phyloP scores from a whole-genome alignment of 495 filamentous ascomycete genomes.

The Articulospora tetracladia region DNA sequence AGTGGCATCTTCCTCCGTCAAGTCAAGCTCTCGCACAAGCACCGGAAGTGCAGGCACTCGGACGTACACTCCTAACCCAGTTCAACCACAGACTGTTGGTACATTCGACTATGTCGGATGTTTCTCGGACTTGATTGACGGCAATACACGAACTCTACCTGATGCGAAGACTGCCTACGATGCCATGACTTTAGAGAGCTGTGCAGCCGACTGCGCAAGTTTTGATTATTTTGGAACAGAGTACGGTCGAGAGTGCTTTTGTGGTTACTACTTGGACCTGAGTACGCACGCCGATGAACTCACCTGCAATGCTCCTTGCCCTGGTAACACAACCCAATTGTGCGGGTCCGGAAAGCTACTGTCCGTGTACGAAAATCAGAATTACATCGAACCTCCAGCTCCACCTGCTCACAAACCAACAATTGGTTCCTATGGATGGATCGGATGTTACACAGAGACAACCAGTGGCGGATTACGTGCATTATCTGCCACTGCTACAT shows the following conservation, averaged over 20 bases:
- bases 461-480: conserved; percentile 6
- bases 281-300: background rate
- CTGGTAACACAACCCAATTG: conserved; percentile 7
- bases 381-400: background rate
- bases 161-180: conserved; percentile 15
- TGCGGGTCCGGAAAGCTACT: conserved; percentile 1
- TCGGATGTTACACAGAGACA: conserved; percentile 8
- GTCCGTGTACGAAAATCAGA: conserved; percentile 2
- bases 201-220: conserved; percentile 40
- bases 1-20: background rate
- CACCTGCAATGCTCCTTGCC: conserved; percentile 3
- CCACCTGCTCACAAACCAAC: conserved; percentile 1
- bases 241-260: conserved; percentile 38
- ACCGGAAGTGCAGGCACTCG: conserved; percentile 5
- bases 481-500: conserved; percentile 5
- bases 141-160: conserved; percentile 16
- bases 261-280: background rate
- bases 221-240: conserved; percentile 44
- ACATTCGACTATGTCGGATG: conserved; percentile 20
- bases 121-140: conserved; percentile 16
- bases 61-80: conserved; percentile 1
- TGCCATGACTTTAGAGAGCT: conserved; percentile 36
- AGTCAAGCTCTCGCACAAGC: background rate
- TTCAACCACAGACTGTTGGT: background rate
- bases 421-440: conserved; percentile 1